phyloP scores from a whole-genome alignment of 208 protist genomes.

The Wallacemonas sp. region DNA sequence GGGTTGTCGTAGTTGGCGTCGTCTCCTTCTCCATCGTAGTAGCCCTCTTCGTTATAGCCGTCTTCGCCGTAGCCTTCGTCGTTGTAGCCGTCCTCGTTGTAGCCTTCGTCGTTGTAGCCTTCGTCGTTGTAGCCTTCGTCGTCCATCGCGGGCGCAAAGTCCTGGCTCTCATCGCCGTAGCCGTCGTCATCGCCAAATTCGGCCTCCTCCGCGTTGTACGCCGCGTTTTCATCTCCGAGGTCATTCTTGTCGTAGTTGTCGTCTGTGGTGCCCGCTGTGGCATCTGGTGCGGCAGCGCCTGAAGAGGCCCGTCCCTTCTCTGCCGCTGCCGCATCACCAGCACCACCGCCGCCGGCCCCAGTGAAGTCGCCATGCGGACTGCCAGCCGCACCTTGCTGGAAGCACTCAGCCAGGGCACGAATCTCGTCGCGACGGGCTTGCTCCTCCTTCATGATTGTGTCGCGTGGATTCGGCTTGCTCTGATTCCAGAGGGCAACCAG shows the following conservation, averaged over 20 bases:
- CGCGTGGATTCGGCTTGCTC: conserved; percentile 55
- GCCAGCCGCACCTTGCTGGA: conserved; percentile 11
- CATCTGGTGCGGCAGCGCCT: neutral
- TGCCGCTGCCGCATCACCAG: neutral
- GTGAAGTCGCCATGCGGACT: conserved; percentile 1
- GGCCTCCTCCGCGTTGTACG: neutral
- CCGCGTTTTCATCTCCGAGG: neutral
- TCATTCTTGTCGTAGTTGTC: neutral
- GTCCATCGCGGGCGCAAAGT: too few species aligned
- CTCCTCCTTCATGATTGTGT: conserved; percentile 48
- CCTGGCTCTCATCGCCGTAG: neutral
- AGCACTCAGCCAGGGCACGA: conserved; percentile 8
- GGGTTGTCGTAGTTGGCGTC: conserved; percentile 16
- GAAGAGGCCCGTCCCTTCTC: neutral
- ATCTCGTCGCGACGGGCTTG: conserved; percentile 29
- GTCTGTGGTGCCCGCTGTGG: neutral
- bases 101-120: neutral
- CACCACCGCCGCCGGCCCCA: neutral
- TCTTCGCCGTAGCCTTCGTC: neutral
- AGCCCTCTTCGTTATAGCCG: conserved; percentile 10
- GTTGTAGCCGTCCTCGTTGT: neutral
- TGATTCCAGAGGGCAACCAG: conserved; percentile 55
- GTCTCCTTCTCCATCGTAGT: conserved; percentile 32
- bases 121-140: too few species aligned
- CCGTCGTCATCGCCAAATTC: neutral